Conservation (phyloP, 768 basidiomycete genomes). For the Boletus sensibilis region DNA sequence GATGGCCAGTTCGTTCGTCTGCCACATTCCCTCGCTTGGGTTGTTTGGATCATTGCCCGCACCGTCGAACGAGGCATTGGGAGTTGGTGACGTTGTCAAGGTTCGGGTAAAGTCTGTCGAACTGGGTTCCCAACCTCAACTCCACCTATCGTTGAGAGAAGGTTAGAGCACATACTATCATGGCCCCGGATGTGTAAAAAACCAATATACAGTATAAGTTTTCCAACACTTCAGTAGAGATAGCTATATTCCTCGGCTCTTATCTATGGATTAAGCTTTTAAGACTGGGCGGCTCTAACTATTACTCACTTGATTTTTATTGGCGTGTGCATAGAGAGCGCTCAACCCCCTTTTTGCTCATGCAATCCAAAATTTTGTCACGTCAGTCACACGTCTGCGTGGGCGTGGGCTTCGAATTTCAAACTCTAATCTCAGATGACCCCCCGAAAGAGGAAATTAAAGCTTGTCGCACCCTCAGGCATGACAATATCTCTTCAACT, state of each 20-base stretch:
- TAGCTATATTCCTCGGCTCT: neutral
- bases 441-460: too few species aligned
- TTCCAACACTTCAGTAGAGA: neutral
- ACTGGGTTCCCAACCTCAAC: slow-evolving; percentile 30
- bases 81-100: slow-evolving; percentile 28
- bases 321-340: too few species aligned
- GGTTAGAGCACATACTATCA: neutral
- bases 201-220: neutral
- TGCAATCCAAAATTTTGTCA: too few species aligned
- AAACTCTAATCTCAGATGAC: too few species aligned
- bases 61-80: slow-evolving; percentile 8
- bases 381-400: too few species aligned
- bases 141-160: slow-evolving; percentile 19
- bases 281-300: too few species aligned
- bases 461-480: too few species aligned
- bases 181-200: neutral
- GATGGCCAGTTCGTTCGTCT: slow-evolving; percentile 13
- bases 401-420: neutral
- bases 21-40: slow-evolving; percentile 30
- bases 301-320: too few species aligned
- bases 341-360: too few species aligned
- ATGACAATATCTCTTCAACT: too few species aligned
- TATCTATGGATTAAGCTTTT: too few species aligned
- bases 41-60: slow-evolving; percentile 17
- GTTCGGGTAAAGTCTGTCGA: slow-evolving; percentile 30